Evolutionary conservation across 2,329 filamentous ascomycete species (phyloP), one percentile per base, ranked within the genome.

Genomic region (Epichloe gansuensis): DNA sequence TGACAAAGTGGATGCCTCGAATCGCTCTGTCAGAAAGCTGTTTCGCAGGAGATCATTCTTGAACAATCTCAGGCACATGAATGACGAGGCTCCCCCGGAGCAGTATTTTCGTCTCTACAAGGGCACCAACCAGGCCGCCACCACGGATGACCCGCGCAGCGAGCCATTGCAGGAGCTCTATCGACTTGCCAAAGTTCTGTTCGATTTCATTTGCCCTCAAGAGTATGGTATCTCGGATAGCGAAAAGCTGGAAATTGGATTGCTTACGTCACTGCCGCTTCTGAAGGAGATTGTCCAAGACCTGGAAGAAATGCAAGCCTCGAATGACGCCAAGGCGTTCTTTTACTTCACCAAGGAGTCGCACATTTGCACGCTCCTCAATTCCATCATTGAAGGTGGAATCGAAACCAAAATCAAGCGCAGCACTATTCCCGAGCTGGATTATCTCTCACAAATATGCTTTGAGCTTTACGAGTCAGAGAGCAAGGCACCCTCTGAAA

Each of bases 321-420:
- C 88, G 0, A 85, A 91, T 50, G 87, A 94, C 58, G 89, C 90
- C 44, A 96, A 96, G 65, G 91, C 86, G 2, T 97, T 97, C 74
- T 88, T 97, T 70, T 98, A 98, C 72, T 98, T 98, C 68, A 98
- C 93, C 57, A 98, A 98, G 68, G 93, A 98, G 69, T 95, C 89
- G 0, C 93, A 98, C 66, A 96, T 98, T 57, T 98, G 98, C 71
- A 98, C 93, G 5, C 78, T 98, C 5, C 80, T 98, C 53, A 98
- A 98, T 68, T 97, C 91, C 66, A 97, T 98, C 59, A 79, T 98
- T 27, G 93, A 98, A 67, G 93, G 94, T 55, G 94, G 93, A 34
- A 87, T 98, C 58, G 87, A 94, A 64, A 96, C 91, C 25, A 98
- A 98, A 72, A 97, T 98, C 63, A 86, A 89, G 60, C 85, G 94